phyloP scores from a whole-genome alignment of 2,329 filamentous ascomycete genomes.

The Fonsecaea erecta region DNA sequence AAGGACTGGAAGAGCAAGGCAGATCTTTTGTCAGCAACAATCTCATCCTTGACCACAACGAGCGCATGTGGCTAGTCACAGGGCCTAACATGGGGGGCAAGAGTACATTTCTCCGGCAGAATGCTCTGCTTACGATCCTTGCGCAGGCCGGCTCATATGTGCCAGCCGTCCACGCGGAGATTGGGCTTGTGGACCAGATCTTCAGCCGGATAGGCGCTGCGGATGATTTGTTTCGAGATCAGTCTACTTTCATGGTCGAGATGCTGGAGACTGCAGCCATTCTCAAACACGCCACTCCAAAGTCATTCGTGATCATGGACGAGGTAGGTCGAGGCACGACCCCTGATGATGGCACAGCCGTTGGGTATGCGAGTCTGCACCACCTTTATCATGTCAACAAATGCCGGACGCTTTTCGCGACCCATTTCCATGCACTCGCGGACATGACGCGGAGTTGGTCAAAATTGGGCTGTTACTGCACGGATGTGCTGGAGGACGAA shows the following conservation, averaged over 20 bases:
- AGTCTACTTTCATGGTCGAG: constrained; percentile 99
- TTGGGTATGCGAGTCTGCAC: constrained; percentile 85
- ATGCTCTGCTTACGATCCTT: constrained; percentile 89
- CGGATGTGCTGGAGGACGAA: constrained; percentile 78
- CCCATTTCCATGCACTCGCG: constrained; percentile 85
- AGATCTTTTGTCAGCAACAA: constrained; percentile 84
- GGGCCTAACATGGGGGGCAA: constrained; percentile 99
- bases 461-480: constrained; percentile 77
- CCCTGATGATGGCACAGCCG: constrained; percentile 85
- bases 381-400: constrained; percentile 79
- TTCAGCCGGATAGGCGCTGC: constrained; percentile 93
- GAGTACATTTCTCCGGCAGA: constrained; percentile 93
- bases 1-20: constrained; percentile 77
- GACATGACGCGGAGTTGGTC: constrained; percentile 70
- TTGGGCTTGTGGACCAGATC: constrained; percentile 93
- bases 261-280: constrained; percentile 97
- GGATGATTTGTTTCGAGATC: constrained; percentile 90
- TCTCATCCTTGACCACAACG: constrained; percentile 78
- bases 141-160: constrained; percentile 94
- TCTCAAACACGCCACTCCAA: constrained; percentile 77
- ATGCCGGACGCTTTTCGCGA: constrained; percentile 86
- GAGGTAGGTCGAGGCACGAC: constrained; percentile 95
- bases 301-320: constrained; percentile 96
- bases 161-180: constrained; percentile 80
- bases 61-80: constrained; percentile 69